Conservation (phyloP, 73 alveolate genomes). For the Paramecium caudatum region DNA sequence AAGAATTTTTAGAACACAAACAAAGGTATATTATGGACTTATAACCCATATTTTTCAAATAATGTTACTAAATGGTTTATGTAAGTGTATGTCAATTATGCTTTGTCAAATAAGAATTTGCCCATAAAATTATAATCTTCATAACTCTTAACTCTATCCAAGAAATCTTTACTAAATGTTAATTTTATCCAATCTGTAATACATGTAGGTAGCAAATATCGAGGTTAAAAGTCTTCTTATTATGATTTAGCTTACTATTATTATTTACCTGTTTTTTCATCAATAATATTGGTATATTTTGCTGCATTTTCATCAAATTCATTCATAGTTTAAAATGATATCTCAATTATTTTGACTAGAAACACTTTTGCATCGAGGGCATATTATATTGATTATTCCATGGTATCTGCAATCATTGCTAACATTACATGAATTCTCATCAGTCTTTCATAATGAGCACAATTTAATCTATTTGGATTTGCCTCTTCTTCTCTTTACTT, state of each 20-base stretch:
- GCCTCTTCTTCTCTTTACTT: conserved; percentile 96
- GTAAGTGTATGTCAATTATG: conserved; percentile 72
- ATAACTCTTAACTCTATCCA: conserved; percentile 71
- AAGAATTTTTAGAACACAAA: conserved; percentile 71
- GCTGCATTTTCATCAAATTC: conserved; percentile 74
- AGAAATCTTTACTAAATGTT: conserved; percentile 55
- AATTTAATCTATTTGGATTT: conserved; percentile 94
- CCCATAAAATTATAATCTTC: conserved; percentile 77
- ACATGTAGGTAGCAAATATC: conserved; percentile 60
- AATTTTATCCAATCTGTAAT: conserved; percentile 74
- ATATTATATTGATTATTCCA: conserved; percentile 92
- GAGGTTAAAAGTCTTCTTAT: conserved; percentile 69
- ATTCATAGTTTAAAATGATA: conserved; percentile 73
- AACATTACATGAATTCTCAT: conserved; percentile 97
- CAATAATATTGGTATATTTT: conserved; percentile 68
- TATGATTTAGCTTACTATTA: neutral
- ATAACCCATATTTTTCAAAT: conserved; percentile 70
- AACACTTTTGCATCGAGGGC: conserved; percentile 76
- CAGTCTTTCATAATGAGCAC: conserved; percentile 96
- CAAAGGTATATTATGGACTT: conserved; percentile 67
- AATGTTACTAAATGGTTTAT: conserved; percentile 56
- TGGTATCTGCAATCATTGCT: conserved; percentile 90
- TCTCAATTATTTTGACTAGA: conserved; percentile 69
- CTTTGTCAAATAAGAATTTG: conserved; percentile 72
- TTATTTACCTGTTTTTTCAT: conserved; percentile 69